Conservation (phyloP, 208 protist genomes). For the Crithidia fasciculata region DNA sequence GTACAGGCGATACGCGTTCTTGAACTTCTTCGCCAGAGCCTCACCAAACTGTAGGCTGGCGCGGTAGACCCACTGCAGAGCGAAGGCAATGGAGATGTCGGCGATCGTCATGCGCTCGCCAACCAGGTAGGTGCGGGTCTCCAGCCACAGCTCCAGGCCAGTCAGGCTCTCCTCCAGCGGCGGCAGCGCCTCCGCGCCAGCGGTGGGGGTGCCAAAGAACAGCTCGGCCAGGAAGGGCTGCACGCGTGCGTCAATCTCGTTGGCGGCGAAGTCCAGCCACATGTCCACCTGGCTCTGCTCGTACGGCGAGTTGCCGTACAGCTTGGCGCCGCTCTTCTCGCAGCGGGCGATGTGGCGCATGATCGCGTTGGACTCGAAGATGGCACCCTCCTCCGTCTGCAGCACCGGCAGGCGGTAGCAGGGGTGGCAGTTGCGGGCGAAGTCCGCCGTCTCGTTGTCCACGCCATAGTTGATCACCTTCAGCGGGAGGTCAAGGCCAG, state of each 20-base stretch:
- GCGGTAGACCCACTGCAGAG: conserved; percentile 67
- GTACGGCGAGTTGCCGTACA: conserved; percentile 78
- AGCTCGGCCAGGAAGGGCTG: conserved; percentile 37
- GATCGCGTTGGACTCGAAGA: conserved; percentile 92
- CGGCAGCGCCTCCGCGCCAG: conserved; percentile 28
- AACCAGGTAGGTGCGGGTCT: conserved; percentile 86
- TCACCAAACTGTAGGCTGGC: conserved; percentile 42
- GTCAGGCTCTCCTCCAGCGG: conserved; percentile 50
- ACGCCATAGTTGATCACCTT: conserved; percentile 48
- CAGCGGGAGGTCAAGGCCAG: conserved; percentile 57
- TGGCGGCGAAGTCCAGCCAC: conserved; percentile 87
- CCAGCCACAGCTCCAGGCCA: conserved; percentile 74
- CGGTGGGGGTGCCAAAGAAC: conserved; percentile 34
- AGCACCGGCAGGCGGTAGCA: conserved; percentile 70
- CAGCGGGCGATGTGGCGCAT: conserved; percentile 75
- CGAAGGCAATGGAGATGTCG: conserved; percentile 75
- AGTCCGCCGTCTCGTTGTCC: conserved; percentile 74
- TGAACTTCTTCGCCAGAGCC: conserved; percentile 69
- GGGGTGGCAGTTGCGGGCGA: conserved; percentile 69
- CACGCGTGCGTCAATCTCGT: conserved; percentile 56
- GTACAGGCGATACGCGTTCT: conserved; percentile 65
- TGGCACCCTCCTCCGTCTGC: conserved; percentile 78
- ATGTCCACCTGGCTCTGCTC: conserved; percentile 83
- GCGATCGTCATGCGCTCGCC: conserved; percentile 84
- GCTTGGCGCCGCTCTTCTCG: conserved; percentile 58